phyloP scores from a whole-genome alignment of 2,329 filamentous ascomycete species.

The Colletotrichum aenigma region DNA sequence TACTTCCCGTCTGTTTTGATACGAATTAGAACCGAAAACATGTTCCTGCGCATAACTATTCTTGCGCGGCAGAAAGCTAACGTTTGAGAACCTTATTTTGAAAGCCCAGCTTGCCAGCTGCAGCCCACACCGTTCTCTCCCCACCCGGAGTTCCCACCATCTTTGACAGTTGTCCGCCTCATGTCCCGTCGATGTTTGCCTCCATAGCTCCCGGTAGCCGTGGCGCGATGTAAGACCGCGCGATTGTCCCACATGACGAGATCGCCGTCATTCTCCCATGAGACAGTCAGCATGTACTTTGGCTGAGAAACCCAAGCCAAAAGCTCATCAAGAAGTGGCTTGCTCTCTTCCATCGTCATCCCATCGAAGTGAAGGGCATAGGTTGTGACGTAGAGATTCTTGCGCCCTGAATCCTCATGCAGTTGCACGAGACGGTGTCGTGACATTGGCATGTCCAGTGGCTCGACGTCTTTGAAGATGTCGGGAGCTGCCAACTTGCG shows the following conservation, averaged over 20 bases:
- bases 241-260: background rate
- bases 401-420: background rate
- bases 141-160: background rate
- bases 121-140: background rate
- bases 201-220: background rate
- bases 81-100: background rate
- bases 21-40: background rate
- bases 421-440: background rate
- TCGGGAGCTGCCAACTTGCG: background rate
- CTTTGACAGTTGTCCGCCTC: background rate
- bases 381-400: background rate
- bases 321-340: background rate
- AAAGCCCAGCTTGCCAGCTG: background rate
- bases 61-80: background rate
- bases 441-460: background rate
- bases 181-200: background rate
- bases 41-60: accelerated
- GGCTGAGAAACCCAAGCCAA: background rate
- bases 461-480: background rate
- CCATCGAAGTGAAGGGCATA: background rate
- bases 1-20: background rate
- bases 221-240: background rate
- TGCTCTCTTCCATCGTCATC: background rate
- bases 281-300: background rate
- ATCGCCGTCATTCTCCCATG: background rate